These are phyloP conservation scores for Pestalotiopsis sp. DNA, from an alignment of 2,329 filamentous ascomycete species.

Conservation along the genomic window DNA sequence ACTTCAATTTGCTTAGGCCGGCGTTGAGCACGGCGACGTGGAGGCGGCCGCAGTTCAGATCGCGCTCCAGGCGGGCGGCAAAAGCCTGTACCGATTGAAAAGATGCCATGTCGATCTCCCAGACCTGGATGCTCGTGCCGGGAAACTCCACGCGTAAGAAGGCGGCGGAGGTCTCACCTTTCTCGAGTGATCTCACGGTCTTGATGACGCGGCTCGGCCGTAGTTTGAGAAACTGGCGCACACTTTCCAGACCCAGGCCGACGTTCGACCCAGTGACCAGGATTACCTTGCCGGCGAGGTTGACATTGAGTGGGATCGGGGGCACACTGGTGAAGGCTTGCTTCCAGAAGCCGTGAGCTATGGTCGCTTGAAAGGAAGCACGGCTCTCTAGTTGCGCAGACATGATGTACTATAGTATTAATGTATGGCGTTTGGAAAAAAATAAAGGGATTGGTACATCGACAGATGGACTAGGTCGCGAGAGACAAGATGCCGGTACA, in stretches of 20 bases:
- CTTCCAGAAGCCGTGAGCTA: neutral
- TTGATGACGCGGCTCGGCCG: slow-evolving; percentile 34
- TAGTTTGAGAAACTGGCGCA: slow-evolving; percentile 32
- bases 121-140: slow-evolving; percentile 34
- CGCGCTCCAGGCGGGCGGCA: slow-evolving; percentile 22
- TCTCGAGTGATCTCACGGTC: slow-evolving; percentile 31
- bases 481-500: too few species aligned
- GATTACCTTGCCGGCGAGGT: slow-evolving; percentile 28
- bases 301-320: neutral
- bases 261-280: slow-evolving; percentile 36
- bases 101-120: slow-evolving; percentile 35
- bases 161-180: slow-evolving; percentile 32
- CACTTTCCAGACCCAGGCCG: slow-evolving; percentile 33
- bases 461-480: too few species aligned
- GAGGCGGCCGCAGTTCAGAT: slow-evolving; percentile 21
- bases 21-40: slow-evolving; percentile 26
- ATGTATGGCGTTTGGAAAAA: neutral
- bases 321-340: slow-evolving; percentile 10
- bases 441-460: too few species aligned
- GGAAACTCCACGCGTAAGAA: slow-evolving; percentile 26
- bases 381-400: neutral
- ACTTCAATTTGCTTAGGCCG: slow-evolving; percentile 13
- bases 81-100: slow-evolving; percentile 37
- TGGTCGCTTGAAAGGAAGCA: neutral
- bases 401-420: neutral